These are phyloP conservation scores for Aspergillus hiratsukae DNA, from an alignment of 2,329 filamentous ascomycete species.

Conservation along the genomic window DNA sequence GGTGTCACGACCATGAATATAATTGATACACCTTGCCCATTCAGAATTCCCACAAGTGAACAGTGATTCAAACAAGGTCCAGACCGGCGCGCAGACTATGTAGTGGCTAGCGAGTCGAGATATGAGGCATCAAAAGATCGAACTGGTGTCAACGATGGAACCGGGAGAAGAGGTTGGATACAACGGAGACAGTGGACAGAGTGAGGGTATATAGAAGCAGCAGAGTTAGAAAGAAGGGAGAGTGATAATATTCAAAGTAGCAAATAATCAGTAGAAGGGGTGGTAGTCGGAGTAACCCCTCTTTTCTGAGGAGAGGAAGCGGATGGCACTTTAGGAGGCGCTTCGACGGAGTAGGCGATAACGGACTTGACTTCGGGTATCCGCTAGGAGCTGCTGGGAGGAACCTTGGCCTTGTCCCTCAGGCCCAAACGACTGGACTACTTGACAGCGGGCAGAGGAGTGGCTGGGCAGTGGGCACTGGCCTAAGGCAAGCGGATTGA, in stretches of 20 bases:
- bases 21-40: conserved; percentile 12
- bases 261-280: background rate
- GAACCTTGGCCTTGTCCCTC: background rate
- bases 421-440: background rate
- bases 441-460: background rate
- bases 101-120: conserved; percentile 13
- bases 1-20: conserved; percentile 16
- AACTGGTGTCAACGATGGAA: conserved; percentile 4
- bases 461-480: background rate
- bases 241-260: background rate
- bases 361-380: background rate
- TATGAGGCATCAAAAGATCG: conserved; percentile 11
- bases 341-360: background rate
- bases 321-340: background rate
- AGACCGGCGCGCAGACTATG: conserved; percentile 21
- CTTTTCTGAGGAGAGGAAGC: background rate
- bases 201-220: background rate
- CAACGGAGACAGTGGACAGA: background rate
- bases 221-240: background rate
- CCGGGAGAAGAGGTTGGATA: background rate
- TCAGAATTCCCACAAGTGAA: conserved; percentile 5
- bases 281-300: background rate
- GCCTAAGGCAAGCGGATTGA: background rate
- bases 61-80: background rate
- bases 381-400: too few species aligned